Evolutionary conservation across 768 basidiomycete genomes (phyloP), one percentile per base, ranked within the genome.

Genomic region (Leccinum variicolor): DNA sequence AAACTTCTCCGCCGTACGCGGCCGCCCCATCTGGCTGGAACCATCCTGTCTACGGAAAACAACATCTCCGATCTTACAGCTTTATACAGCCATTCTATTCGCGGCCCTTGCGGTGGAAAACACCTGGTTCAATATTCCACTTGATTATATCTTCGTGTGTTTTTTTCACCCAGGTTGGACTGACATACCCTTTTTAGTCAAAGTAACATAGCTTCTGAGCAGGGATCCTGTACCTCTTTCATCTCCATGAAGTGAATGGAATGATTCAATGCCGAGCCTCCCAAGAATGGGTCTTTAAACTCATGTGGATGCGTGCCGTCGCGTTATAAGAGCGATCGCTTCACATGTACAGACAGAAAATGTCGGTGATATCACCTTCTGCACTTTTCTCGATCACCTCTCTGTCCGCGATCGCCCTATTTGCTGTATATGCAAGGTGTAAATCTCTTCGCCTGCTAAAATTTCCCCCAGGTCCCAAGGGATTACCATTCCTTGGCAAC

Each of bases 381-480:
- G 25, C 58, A 4, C 28, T 66, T 28, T 36, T 61, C 43, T 57
- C 49, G 3, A 9, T 61, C 17, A 10, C 56, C 48, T 26, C 56
- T 26, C 14, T 60, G 34, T 57, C 51, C 13, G 57, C 23, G 26
- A 31, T 66, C 48, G 52, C 33, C 36, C 41, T 69, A 6, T 31
- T 60, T 41, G 31, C 49, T 28, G 8, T 52, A 33, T 56, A 58
- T 57, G 63, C 45, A 55, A 64, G 46, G 47, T 61, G 53, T 46
- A 68, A 51, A 36, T 19, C 49, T 21, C 23, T 13, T 39, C 54
- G 50, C 45, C 34, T 31, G 17, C 21, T 36, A 26, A 57, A 47
- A 21, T 3, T 60, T 8, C 73, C 74, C 34, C 74, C 73, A 1
- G 73, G 73, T 1, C 73, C 73, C 2, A 66, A 60, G 51, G 70